Percentiles rank a stretch among this genome's conserved stretches.
Conservation (phyloP, 176 grass and related monocot species). For the Juncus effusus region DNA sequence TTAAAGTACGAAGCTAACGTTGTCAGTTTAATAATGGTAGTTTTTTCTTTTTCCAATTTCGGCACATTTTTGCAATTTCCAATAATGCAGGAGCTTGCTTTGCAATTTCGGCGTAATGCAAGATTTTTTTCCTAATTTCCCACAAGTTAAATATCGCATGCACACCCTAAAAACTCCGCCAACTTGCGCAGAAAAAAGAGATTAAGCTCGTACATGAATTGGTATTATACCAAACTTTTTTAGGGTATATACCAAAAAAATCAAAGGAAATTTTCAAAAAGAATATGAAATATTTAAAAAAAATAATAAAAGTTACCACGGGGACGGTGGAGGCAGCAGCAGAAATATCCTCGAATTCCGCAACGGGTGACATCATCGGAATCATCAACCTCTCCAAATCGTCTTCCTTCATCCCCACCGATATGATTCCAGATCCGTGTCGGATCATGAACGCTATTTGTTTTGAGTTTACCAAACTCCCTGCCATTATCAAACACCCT, state of each 20-base stretch:
- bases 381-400: constrained; percentile 82
- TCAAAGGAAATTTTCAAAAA: not conserved
- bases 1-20: too few relatives aligned
- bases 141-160: too few relatives aligned
- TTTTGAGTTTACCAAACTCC: constrained; percentile 43
- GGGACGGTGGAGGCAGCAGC: constrained; percentile 62
- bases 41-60: too few relatives aligned
- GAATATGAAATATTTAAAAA: not conserved
- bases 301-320: constrained; percentile 48
- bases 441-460: constrained; percentile 88
- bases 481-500: constrained; percentile 84
- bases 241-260: constrained; percentile 16
- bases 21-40: too few relatives aligned
- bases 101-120: too few relatives aligned
- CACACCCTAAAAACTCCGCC: too few relatives aligned
- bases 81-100: too few relatives aligned
- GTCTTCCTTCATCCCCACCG: constrained; percentile 82
- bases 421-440: constrained; percentile 81
- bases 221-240: not conserved
- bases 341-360: constrained; percentile 66
- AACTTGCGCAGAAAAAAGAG: too few relatives aligned
- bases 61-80: too few relatives aligned
- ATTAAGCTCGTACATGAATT: constrained; percentile 9
- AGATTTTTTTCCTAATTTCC: too few relatives aligned
- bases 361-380: constrained; percentile 77